These are phyloP conservation scores for Serendipita vermifera DNA, from an alignment of 768 basidiomycete genomes.

Conservation along the genomic window DNA sequence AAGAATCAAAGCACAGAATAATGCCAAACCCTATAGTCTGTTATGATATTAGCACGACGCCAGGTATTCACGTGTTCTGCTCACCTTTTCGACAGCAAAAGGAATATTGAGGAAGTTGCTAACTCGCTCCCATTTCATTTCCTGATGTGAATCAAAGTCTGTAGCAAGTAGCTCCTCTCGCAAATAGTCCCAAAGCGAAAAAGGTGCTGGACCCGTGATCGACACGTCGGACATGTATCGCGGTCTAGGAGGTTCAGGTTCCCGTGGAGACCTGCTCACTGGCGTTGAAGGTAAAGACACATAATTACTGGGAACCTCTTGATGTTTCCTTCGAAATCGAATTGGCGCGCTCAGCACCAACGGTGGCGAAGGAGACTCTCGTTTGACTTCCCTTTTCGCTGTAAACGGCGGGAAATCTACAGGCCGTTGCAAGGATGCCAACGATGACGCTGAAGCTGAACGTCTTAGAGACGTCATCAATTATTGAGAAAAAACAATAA, in stretches of 20 bases:
- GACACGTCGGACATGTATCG: conserved; percentile 6
- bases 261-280: background rate
- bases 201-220: conserved; percentile 28
- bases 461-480: background rate
- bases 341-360: conserved; percentile 1
- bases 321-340: too few species aligned
- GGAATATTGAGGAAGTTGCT: conserved; percentile 92
- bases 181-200: conserved; percentile 87
- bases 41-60: background rate
- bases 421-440: background rate
- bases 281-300: conserved; percentile 1
- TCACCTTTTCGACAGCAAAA: conserved; percentile 85
- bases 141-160: conserved; percentile 90
- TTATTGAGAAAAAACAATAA: too few species aligned
- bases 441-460: background rate
- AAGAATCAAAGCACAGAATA: conserved; percentile 88
- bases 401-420: background rate
- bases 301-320: conserved; percentile 3
- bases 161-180: conserved; percentile 78
- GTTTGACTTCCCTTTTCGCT: background rate
- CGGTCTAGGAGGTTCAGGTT: background rate
- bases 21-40: conserved; percentile 89
- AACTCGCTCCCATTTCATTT: conserved; percentile 90
- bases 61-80: conserved; percentile 11
- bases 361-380: background rate